Evolutionary conservation across 2,329 filamentous ascomycete species (phyloP).

Genomic region (Dactylellina cionopaga): DNA sequence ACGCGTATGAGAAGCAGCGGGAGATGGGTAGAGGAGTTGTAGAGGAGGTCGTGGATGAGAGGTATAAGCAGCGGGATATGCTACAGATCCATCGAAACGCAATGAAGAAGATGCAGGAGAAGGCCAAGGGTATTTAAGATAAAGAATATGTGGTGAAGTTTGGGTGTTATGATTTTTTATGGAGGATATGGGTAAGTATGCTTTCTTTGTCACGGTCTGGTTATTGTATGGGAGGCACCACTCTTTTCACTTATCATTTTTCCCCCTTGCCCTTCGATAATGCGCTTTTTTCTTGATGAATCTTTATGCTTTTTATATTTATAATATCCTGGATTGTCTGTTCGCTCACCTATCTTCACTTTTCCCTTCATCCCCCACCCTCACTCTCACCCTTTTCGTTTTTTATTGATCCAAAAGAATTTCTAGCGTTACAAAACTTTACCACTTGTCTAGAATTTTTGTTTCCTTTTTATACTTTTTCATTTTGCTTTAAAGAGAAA

Average conservation of each 20-base stretch:
- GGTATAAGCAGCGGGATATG: slow-evolving; percentile 80
- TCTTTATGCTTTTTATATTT: slow-evolving; percentile 33
- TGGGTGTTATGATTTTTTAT: slow-evolving; percentile 17
- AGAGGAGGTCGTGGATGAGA: slow-evolving; percentile 74
- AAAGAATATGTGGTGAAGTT: neutral
- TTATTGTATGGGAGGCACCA: neutral
- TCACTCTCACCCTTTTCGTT: neutral
- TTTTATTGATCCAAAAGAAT: slow-evolving; percentile 25
- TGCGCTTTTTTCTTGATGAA: slow-evolving; percentile 10
- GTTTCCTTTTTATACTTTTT: slow-evolving; percentile 1
- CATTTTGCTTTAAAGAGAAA: slow-evolving; percentile 9
- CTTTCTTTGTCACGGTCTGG: slow-evolving; percentile 20
- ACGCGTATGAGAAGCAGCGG: slow-evolving; percentile 66
- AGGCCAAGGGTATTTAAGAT: slow-evolving; percentile 61
- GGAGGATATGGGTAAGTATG: slow-evolving; percentile 20
- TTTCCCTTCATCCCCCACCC: neutral
- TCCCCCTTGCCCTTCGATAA: neutral
- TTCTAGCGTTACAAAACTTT: neutral
- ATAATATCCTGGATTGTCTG: no score
- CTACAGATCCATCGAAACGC: slow-evolving; percentile 80
- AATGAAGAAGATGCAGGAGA: slow-evolving; percentile 79
- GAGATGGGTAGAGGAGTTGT: slow-evolving; percentile 69
- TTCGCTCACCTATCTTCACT: neutral
- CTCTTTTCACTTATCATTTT: neutral
- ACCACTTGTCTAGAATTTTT: neutral